phyloP scores from a whole-genome alignment of 805 yeast genomes.

The Starmerella bombicola region DNA sequence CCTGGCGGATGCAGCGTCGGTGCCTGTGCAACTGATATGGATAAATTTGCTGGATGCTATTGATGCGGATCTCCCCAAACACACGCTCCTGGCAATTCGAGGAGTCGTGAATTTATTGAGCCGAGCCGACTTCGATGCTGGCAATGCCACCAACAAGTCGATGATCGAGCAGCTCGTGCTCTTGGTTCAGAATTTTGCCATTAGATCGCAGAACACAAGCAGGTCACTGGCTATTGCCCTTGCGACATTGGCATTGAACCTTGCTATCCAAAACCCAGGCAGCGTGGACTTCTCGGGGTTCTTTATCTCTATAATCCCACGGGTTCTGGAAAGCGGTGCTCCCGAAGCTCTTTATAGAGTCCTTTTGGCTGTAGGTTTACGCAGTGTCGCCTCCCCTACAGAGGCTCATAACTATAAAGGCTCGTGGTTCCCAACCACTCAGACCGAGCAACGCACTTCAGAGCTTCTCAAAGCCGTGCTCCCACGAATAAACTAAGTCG shows the following conservation, averaged over 20 bases:
- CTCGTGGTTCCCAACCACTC: constrained; percentile 7
- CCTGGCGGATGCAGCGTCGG: constrained; percentile 28
- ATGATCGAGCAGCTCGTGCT: constrained; percentile 26
- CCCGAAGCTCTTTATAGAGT: constrained; percentile 22
- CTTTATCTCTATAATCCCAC: not conserved
- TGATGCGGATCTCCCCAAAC: constrained; percentile 28
- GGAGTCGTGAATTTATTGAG: constrained; percentile 44
- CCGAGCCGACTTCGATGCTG: constrained; percentile 21
- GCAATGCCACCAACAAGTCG: constrained; percentile 19
- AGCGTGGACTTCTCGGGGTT: constrained; percentile 2
- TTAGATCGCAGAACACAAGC: not conserved
- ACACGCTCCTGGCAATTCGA: constrained; percentile 46
- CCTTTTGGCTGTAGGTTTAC: constrained; percentile 20
- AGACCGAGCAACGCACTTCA: constrained; percentile 8
- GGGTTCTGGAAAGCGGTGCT: constrained; percentile 4
- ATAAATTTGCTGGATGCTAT: constrained; percentile 22
- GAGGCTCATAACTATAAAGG: constrained; percentile 6
- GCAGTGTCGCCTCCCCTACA: constrained; percentile 6
- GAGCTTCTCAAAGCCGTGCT: constrained; percentile 12
- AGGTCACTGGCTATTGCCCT: constrained; percentile 30
- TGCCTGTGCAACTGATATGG: constrained; percentile 30
- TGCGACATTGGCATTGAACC: constrained; percentile 32
- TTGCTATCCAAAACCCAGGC: constrained; percentile 15
- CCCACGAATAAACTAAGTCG: not conserved
- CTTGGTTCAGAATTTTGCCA: constrained; percentile 13